Conservation (phyloP, 73 alveolate species). For the Tetrahymena thermophila region DNA sequence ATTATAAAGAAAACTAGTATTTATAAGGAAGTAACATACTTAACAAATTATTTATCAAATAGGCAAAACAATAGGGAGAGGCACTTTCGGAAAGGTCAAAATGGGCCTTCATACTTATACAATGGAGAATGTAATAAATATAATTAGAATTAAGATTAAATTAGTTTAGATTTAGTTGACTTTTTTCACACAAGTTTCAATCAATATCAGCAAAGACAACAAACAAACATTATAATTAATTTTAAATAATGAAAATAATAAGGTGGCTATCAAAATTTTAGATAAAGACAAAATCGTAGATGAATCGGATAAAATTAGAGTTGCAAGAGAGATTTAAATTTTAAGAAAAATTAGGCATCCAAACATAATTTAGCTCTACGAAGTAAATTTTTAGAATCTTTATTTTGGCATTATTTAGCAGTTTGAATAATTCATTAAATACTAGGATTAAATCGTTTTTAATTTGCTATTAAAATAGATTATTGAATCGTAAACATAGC, state of each 20-base stretch:
- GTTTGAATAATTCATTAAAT: neutral
- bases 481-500: conserved; percentile 32
- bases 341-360: conserved; percentile 74
- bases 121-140: conserved; percentile 9
- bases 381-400: neutral
- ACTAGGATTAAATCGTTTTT: neutral
- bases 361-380: conserved; percentile 72
- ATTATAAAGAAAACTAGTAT: neutral
- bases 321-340: conserved; percentile 71
- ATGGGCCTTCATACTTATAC: conserved; percentile 18
- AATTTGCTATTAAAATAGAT: neutral
- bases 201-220: too few relatives aligned
- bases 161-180: neutral
- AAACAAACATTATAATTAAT: neutral
- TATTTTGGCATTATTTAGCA: neutral
- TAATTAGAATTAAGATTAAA: neutral
- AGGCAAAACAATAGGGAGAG: neutral
- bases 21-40: neutral
- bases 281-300: conserved; percentile 70
- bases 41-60: neutral
- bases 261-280: conserved; percentile 74
- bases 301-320: conserved; percentile 69
- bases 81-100: conserved; percentile 41
- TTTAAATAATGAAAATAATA: conserved; percentile 21
- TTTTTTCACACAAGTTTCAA: too few relatives aligned